Conservation (phyloP, 805 yeast genomes). For the Saturnispora dispora region DNA sequence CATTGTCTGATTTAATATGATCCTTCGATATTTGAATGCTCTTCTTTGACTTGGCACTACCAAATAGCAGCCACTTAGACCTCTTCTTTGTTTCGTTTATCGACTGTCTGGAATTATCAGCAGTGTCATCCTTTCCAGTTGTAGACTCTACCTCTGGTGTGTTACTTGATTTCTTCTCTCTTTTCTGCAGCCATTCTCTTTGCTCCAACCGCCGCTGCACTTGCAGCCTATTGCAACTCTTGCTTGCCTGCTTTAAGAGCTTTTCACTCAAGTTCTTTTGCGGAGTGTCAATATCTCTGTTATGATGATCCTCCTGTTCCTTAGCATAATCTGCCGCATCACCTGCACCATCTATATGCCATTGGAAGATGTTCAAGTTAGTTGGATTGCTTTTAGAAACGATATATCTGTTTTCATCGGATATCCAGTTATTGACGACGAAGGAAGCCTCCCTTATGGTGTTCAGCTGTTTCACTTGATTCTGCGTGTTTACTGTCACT, state of each 20-base stretch:
- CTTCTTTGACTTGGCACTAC: not conserved
- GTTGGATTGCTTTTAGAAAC: not conserved
- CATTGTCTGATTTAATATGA: not conserved
- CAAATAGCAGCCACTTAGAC: not conserved
- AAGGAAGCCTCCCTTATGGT: constrained; percentile 9
- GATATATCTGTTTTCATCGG: constrained; percentile 21
- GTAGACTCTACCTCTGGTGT: not conserved
- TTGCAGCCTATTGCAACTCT: not conserved
- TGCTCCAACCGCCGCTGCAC: not conserved
- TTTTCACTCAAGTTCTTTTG: not conserved
- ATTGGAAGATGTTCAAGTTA: not conserved
- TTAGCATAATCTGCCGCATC: not conserved
- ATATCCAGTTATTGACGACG: constrained; percentile 20
- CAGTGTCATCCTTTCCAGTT: not conserved
- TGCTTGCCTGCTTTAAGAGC: not conserved
- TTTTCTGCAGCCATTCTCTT: not conserved
- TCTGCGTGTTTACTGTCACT: constrained; percentile 17
- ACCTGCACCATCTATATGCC: not conserved
- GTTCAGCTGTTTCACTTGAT: constrained; percentile 12
- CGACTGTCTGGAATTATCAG: not conserved
- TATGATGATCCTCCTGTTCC: constrained; percentile 4
- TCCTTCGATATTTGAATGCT: not conserved
- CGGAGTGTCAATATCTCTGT: not conserved
- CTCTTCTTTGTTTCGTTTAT: not conserved
- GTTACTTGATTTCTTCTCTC: not conserved